Conservation (phyloP, 2,329 filamentous ascomycete species). For the Arthrobotrys musiformis region DNA sequence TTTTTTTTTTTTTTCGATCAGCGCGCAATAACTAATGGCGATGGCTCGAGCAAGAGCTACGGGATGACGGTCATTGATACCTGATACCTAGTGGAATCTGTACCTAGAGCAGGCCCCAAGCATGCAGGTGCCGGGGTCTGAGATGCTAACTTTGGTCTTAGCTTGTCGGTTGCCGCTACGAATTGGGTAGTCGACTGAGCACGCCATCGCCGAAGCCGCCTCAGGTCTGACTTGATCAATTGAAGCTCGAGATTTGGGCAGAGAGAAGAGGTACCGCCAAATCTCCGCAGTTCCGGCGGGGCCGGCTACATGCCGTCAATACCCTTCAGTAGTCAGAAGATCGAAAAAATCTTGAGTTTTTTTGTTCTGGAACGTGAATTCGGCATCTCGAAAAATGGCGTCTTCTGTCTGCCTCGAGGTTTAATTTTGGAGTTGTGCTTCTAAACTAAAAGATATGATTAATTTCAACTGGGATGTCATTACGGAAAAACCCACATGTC, state of each 20-base stretch:
- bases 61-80: slow-evolving; percentile 30
- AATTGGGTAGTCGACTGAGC: slow-evolving; percentile 37
- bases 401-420: slow-evolving; percentile 4
- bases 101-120: neutral
- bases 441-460: too few species aligned
- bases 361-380: slow-evolving; percentile 5
- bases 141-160: slow-evolving; percentile 14
- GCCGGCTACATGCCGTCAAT: neutral
- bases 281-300: slow-evolving; percentile 12
- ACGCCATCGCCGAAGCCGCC: slow-evolving; percentile 55
- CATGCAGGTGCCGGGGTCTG: slow-evolving; percentile 37
- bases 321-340: neutral
- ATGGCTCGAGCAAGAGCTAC: slow-evolving; percentile 7
- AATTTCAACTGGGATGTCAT: too few species aligned
- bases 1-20: neutral
- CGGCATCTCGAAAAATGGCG: slow-evolving; percentile 16
- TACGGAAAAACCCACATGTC: too few species aligned
- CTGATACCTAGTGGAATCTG: neutral
- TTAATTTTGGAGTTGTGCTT: slow-evolving; percentile 1
- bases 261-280: neutral
- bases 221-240: slow-evolving; percentile 3
- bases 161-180: slow-evolving; percentile 40
- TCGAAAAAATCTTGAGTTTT: neutral
- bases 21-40: neutral
- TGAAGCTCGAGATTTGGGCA: neutral